These are phyloP conservation scores for Lantana camara DNA, from an alignment of 257 asterid genomes.

Conservation along the genomic window DNA sequence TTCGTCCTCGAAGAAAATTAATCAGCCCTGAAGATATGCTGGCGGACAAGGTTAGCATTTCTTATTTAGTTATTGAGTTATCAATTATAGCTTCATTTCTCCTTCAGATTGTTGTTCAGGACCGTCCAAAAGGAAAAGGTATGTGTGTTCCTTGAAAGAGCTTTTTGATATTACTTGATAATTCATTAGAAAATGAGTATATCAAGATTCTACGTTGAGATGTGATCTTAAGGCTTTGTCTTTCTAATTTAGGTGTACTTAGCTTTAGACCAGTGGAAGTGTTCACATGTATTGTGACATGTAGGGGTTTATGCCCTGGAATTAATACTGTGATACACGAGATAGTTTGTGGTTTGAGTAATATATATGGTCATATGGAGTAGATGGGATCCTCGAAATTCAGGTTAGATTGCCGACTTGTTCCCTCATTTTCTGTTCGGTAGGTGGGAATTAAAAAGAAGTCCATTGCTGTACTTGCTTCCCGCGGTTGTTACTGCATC, in stretches of 20 bases:
- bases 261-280: slow-evolving; percentile 80
- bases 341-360: slow-evolving; percentile 82
- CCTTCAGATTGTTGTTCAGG: slow-evolving; percentile 78
- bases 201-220: neutral
- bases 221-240: too few species aligned
- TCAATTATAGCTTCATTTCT: slow-evolving; percentile 29
- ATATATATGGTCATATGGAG: slow-evolving; percentile 92
- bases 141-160: neutral
- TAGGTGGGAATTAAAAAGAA: slow-evolving; percentile 7
- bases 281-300: slow-evolving; percentile 86
- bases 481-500: neutral
- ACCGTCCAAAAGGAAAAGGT: slow-evolving; percentile 84
- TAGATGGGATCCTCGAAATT: slow-evolving; percentile 76
- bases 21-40: slow-evolving; percentile 86
- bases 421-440: slow-evolving; percentile 15
- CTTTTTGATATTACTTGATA: neutral
- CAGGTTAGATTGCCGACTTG: slow-evolving; percentile 53
- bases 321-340: slow-evolving; percentile 94
- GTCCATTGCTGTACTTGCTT: neutral
- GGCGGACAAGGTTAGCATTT: slow-evolving; percentile 78
- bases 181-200: neutral
- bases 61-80: neutral
- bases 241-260: slow-evolving; percentile 71
- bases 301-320: slow-evolving; percentile 99
- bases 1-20: slow-evolving; percentile 75